phyloP scores from a whole-genome alignment of 1,139 yeast genomes.

The Debaryomyces udenii region DNA sequence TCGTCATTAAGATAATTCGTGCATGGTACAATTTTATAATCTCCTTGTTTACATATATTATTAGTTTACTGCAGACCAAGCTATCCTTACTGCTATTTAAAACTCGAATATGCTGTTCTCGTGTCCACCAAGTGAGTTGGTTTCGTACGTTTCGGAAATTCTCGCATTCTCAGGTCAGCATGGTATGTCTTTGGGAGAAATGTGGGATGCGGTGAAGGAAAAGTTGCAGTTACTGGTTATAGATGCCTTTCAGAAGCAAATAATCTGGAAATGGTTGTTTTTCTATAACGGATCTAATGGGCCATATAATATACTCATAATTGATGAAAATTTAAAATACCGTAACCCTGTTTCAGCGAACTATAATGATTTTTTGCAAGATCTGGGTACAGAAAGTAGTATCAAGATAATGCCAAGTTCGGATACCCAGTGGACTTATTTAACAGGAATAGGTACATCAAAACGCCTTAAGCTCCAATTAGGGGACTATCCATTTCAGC shows the following conservation, averaged over 20 bases:
- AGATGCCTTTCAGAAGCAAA: slow-evolving; percentile 40
- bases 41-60: slow-evolving; percentile 8
- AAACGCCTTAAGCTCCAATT: slow-evolving; percentile 34
- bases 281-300: slow-evolving; percentile 23
- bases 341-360: slow-evolving; percentile 22
- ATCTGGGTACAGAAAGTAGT: slow-evolving; percentile 19
- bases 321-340: slow-evolving; percentile 17
- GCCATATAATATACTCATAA: slow-evolving; percentile 21
- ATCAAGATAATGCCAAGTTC: slow-evolving; percentile 37
- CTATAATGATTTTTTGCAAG: slow-evolving; percentile 24
- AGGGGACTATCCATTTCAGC: slow-evolving; percentile 47
- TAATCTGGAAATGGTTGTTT: slow-evolving; percentile 47
- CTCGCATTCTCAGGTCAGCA: slow-evolving; percentile 41
- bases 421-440: slow-evolving; percentile 45
- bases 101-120: slow-evolving; percentile 22
- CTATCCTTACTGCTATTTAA: background rate
- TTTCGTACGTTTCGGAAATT: slow-evolving; percentile 30
- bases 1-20: slow-evolving; percentile 6
- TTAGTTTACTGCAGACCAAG: background rate
- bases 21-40: background rate
- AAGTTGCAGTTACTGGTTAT: slow-evolving; percentile 24
- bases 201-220: slow-evolving; percentile 32
- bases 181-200: slow-evolving; percentile 33
- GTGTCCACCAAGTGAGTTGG: slow-evolving; percentile 34
- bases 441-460: slow-evolving; percentile 42